Conservation (phyloP, 257 asterid genomes). For the Capsicum pubescens region DNA sequence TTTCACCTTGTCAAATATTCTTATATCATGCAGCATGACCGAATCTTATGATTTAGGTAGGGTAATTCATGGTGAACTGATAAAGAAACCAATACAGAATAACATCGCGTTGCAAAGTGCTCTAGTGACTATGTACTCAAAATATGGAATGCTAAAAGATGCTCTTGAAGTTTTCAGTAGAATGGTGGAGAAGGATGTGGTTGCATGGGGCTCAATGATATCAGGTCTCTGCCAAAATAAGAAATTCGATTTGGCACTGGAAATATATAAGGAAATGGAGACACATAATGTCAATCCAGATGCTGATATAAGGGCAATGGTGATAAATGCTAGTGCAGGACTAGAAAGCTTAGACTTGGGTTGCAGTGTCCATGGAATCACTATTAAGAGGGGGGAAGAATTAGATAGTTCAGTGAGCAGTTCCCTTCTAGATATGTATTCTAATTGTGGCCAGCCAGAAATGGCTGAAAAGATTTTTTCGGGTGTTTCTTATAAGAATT, state of each 20-base stretch:
- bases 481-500: slow-evolving; percentile 54
- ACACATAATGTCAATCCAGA: slow-evolving; percentile 61
- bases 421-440: slow-evolving; percentile 68
- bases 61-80: slow-evolving; percentile 64
- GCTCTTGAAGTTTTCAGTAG: slow-evolving; percentile 55
- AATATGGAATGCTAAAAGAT: slow-evolving; percentile 52
- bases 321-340: slow-evolving; percentile 54
- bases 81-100: slow-evolving; percentile 63
- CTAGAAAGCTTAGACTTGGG: slow-evolving; percentile 45
- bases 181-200: slow-evolving; percentile 68
- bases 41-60: slow-evolving; percentile 53
- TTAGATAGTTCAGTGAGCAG: slow-evolving; percentile 61
- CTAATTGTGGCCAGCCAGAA: slow-evolving; percentile 58
- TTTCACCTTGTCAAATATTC: slow-evolving; percentile 66
- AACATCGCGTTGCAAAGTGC: slow-evolving; percentile 66
- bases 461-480: slow-evolving; percentile 56
- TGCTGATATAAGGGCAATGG: slow-evolving; percentile 54
- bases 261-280: slow-evolving; percentile 59
- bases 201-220: slow-evolving; percentile 90
- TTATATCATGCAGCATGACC: slow-evolving; percentile 58
- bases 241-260: slow-evolving; percentile 54
- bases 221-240: slow-evolving; percentile 59
- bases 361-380: slow-evolving; percentile 61
- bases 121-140: slow-evolving; percentile 83
- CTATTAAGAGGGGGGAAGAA: slow-evolving; percentile 64